Percentiles rank a stretch among this genome's conserved stretches.
Conservation (phyloP, 768 basidiomycete genomes). For the Multifurca ochricompacta region DNA sequence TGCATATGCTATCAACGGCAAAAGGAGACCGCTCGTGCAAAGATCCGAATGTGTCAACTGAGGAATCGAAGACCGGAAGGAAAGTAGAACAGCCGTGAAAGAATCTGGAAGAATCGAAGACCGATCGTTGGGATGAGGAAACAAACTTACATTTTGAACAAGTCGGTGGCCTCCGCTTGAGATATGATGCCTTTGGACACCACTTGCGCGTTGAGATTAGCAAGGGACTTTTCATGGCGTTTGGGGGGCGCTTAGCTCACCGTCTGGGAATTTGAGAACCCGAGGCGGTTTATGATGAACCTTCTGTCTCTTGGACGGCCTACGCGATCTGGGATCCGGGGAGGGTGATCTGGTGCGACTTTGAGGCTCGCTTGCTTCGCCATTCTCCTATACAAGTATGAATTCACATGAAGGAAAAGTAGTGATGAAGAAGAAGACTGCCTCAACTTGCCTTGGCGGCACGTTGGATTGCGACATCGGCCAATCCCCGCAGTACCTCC, state of each 20-base stretch:
- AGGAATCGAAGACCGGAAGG: slow-evolving; percentile 78
- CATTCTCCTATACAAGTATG: slow-evolving; percentile 55
- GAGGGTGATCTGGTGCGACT: slow-evolving; percentile 70
- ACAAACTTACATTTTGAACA: slow-evolving; percentile 70
- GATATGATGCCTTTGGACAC: slow-evolving; percentile 78
- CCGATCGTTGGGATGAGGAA: slow-evolving; percentile 11
- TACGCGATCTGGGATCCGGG: slow-evolving; percentile 53
- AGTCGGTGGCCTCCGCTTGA: slow-evolving; percentile 75
- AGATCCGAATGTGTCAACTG: slow-evolving; percentile 77
- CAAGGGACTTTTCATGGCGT: neutral
- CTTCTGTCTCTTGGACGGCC: slow-evolving; percentile 67
- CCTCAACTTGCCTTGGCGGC: slow-evolving; percentile 56
- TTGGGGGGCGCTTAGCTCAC: slow-evolving; percentile 31
- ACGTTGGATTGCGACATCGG: slow-evolving; percentile 73
- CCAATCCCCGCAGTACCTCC: slow-evolving; percentile 75
- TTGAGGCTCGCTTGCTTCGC: slow-evolving; percentile 66
- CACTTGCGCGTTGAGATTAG: slow-evolving; percentile 37
- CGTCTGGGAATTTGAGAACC: slow-evolving; percentile 67
- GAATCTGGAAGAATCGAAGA: slow-evolving; percentile 45
- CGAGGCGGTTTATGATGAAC: slow-evolving; percentile 53
- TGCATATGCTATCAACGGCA: slow-evolving; percentile 86
- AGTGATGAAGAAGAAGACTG: neutral
- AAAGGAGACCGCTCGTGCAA: slow-evolving; percentile 88
- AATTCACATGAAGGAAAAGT: neutral
- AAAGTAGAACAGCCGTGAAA: slow-evolving; percentile 91